Percentiles rank a stretch among this genome's conserved stretches.
These are phyloP conservation scores for Murraya koenigii DNA, from an alignment of 345 rosid species.

Conservation along the genomic window DNA sequence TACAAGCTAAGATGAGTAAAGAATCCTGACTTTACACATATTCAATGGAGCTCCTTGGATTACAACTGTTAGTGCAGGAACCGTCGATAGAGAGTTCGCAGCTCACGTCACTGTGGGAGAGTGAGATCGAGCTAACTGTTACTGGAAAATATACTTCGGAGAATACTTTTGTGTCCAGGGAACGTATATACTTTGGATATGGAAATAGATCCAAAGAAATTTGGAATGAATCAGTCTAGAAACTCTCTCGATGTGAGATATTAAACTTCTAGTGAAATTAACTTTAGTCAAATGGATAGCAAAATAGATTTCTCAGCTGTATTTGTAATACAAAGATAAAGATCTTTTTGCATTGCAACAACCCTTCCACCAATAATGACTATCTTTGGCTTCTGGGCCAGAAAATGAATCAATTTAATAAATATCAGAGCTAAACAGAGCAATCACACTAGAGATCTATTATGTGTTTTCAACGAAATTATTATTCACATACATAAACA, in stretches of 20 bases:
- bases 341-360: neutral
- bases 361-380: neutral
- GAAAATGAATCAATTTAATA: neutral
- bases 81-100: constrained; percentile 23
- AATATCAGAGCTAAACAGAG: neutral
- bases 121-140: constrained; percentile 7
- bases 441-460: neutral
- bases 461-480: neutral
- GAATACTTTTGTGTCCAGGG: constrained; percentile 25
- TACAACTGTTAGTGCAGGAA: too few relatives aligned
- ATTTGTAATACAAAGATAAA: too few relatives aligned
- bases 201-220: constrained; percentile 44
- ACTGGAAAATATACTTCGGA: constrained; percentile 33
- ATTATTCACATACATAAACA: neutral
- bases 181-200: constrained; percentile 34
- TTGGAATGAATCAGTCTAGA: neutral
- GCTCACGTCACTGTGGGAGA: constrained; percentile 28
- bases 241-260: too few relatives aligned
- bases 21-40: constrained; percentile 2
- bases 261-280: too few relatives aligned
- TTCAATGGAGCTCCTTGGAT: constrained; percentile 24
- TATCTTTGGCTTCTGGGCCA: neutral
- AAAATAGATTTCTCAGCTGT: too few relatives aligned
- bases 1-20: too few relatives aligned
- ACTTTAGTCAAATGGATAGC: too few relatives aligned